These are phyloP conservation scores for Starmerella apis DNA, from an alignment of 805 yeast genomes.

Conservation along the genomic window DNA sequence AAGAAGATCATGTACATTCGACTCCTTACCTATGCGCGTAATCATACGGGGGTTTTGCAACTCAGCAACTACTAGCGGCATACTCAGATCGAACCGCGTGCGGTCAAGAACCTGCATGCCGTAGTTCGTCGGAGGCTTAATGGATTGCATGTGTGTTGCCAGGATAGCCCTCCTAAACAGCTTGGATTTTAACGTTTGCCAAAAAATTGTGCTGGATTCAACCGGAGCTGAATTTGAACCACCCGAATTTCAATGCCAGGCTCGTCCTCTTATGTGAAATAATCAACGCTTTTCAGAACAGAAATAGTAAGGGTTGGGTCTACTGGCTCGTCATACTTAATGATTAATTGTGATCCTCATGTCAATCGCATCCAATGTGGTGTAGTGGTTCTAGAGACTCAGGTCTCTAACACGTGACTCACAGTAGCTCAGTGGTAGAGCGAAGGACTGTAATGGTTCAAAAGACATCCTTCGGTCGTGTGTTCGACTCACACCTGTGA, in stretches of 20 bases:
- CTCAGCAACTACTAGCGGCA: conserved; percentile 55
- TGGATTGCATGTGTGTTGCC: neutral
- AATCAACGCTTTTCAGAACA: neutral
- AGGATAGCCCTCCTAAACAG: neutral
- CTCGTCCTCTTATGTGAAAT: neutral
- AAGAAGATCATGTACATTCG: conserved; percentile 47
- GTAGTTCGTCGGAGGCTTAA: conserved; percentile 56
- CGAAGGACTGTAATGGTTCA: conserved; percentile 26
- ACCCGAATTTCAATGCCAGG: neutral
- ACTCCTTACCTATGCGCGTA: conserved; percentile 49
- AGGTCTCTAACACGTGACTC: neutral
- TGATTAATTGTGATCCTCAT: neutral
- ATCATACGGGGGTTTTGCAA: conserved; percentile 57
- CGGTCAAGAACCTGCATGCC: conserved; percentile 59
- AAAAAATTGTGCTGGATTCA: neutral
- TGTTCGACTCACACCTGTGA: conserved; percentile 27
- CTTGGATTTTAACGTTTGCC: neutral
- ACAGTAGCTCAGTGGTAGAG: conserved; percentile 23
- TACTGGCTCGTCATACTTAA: neutral
- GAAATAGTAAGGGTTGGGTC: neutral
- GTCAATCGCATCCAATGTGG: neutral
- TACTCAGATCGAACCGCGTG: conserved; percentile 45
- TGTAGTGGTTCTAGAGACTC: neutral
- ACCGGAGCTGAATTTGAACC: neutral
- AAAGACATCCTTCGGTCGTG: conserved; percentile 27